Base-by-base conservation (phyloP, 257 asterid species). In the Nicotiana obtusifolia region DNA sequence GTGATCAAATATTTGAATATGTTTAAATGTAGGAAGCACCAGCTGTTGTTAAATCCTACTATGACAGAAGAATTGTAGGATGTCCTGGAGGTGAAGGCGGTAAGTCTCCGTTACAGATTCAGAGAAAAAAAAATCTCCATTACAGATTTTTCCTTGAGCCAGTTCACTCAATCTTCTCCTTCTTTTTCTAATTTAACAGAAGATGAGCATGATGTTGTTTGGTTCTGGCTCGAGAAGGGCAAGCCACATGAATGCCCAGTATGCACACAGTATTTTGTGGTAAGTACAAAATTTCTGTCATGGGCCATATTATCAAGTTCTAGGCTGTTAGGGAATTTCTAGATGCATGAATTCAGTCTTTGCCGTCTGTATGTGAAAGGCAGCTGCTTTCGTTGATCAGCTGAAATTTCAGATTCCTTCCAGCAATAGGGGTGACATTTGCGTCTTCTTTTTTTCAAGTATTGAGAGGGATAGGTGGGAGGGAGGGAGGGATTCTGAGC, bases 171-270 rank as follows among this genome's bases (percentile, higher is more conserved):
- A 57, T 35, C 64, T 56, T 65, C 80, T 47, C 0, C 26, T 13
- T 54, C 26, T 53, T 69, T 80, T 22, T 61, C 31, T 37, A 62
- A 85, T 83, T 73, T 77, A 68, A 82, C 95, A 96, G 99, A 96
- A 88, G 98, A 96, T 81, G 99, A 96, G 85, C 99, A 96, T 53
- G 99, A 96, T 54, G 97, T 96, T 81, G 98, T 94, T 82, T 96
- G 99, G 99, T 96, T 96, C 88, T 94, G 98, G 99, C 89, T 96
- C 75, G 97, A 93, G 97, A 93, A 96, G 89, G 97, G 90, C 81
- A 92, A 94, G 91, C 90, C 97, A 28, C 94, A 92, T 82, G 98
- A 96, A 82, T 96, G 99, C 87, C 95, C 99, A 64, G 99, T 96
- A 68, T 96, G 99, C 89, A 80, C 94, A 3, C 99, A 96, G 83